These are phyloP conservation scores for Papilionanthe hybrid DNA, from an alignment of 116 monocot species.

Conservation along the genomic window DNA sequence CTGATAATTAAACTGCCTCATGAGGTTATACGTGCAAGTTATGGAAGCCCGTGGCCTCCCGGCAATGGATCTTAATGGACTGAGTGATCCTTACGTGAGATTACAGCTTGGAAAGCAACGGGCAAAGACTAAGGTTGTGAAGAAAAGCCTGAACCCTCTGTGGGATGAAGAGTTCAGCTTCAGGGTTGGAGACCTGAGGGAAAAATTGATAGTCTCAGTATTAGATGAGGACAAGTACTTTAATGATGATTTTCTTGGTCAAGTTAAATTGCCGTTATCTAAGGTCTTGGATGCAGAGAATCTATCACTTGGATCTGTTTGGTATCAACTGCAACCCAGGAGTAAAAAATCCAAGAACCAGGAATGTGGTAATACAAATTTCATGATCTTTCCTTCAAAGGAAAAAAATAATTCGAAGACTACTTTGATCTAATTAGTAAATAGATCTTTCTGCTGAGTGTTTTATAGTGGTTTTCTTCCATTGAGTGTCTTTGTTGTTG, in stretches of 20 bases:
- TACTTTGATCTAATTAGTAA: not conserved
- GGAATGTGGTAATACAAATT: constrained; percentile 46
- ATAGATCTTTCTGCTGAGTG: not conserved
- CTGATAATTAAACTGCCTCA: constrained; percentile 9
- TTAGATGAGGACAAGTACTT: constrained; percentile 84
- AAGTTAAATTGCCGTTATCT: constrained; percentile 45
- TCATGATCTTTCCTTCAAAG: not conserved
- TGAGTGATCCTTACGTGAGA: constrained; percentile 76
- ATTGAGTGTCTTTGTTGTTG: not conserved
- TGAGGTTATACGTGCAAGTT: constrained; percentile 62
- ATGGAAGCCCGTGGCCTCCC: constrained; percentile 70
- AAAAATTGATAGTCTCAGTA: constrained; percentile 49
- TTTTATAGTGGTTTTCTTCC: not conserved
- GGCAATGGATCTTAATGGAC: constrained; percentile 60
- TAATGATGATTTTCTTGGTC: constrained; percentile 69
- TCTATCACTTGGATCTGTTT: constrained; percentile 43
- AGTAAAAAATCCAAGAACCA: constrained; percentile 57
- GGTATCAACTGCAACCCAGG: constrained; percentile 69
- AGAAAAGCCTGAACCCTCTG: constrained; percentile 53
- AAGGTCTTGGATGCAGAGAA: constrained; percentile 56
- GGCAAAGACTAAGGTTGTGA: constrained; percentile 59
- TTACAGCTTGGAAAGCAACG: constrained; percentile 67
- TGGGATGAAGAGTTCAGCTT: constrained; percentile 91
- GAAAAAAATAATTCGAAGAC: no score
- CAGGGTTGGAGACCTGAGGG: constrained; percentile 56